Evolutionary conservation across 345 rosid species (phyloP), one percentile per base, ranked within the genome.

Genomic region (Brassica napus): DNA sequence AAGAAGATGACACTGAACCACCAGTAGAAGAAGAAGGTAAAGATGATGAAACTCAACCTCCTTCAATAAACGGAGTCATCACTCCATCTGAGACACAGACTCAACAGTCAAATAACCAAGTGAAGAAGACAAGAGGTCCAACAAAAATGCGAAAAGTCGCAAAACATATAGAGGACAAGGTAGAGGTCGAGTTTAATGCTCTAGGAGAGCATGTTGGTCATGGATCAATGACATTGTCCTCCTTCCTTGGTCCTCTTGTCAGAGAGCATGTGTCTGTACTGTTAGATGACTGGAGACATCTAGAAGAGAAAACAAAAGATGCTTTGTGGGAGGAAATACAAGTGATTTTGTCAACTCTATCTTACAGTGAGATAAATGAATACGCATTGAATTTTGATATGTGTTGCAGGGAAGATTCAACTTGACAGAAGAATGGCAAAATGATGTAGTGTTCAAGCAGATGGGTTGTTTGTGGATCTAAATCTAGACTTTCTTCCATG

Each of bases 151-250:
- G 57, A 0, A 42, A 68, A 10, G 58, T 68, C 4, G 32, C 35
- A 10, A 68, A 68, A 23, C 8, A 68, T 23, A 5, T 21, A 2
- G 71, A 68, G 10, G 71, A 68, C 21, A 68, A 68, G 71, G 71
- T 68, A 1, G 58, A 68, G 6, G 71, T 68, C 2, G 71, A 68
- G 11, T 68, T 68, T 2, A 42, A 10, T 23, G 34, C 34, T 11
- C 0, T 68, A 44, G 57, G 71, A 11, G 58, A 68, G 58, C 58
- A 68, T 44, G 71, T 68, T 23, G 71, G 57, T 11, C 44, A 4
- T 16, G 70, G 54, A 21, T 63, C 67, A n/a, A 23, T 63, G 3
- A 31, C 67, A 63, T 4, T 63, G 1, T 63, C 42, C 11, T 63
- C 23, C 1, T 63, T 63, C 21, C 42, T 31, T 12, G 67, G 67